These are phyloP conservation scores for Pleurotus citrinopileatus DNA, from an alignment of 768 basidiomycete genomes.

Conservation along the genomic window DNA sequence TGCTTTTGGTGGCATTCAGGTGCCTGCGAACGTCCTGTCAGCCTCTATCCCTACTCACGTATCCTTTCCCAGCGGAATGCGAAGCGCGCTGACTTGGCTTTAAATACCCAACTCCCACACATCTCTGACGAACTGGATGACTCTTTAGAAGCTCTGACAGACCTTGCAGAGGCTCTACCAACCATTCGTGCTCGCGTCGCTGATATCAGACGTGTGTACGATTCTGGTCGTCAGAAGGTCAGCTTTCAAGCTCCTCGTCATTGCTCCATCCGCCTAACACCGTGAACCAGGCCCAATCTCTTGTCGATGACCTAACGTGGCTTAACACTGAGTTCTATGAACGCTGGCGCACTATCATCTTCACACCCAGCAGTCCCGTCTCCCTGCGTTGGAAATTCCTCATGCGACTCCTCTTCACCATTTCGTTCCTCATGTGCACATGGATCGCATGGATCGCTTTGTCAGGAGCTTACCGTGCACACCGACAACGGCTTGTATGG, in stretches of 20 bases:
- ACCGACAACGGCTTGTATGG: constrained; percentile 75
- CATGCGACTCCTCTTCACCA: constrained; percentile 58
- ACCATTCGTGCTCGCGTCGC: constrained; percentile 58
- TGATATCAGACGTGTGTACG: constrained; percentile 64
- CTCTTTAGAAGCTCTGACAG: constrained; percentile 53
- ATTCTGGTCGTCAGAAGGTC: constrained; percentile 69
- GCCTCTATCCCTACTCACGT: neutral
- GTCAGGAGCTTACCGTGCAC: constrained; percentile 68
- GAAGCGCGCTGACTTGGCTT: constrained; percentile 56
- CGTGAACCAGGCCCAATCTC: constrained; percentile 51
- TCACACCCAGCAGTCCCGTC: constrained; percentile 70
- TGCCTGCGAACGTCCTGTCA: constrained; percentile 31
- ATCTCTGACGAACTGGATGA: constrained; percentile 60
- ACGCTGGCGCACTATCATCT: constrained; percentile 72
- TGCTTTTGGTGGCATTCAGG: constrained; percentile 58
- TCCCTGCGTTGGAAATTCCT: constrained; percentile 67
- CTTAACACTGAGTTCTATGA: constrained; percentile 77
- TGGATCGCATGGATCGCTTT: constrained; percentile 61
- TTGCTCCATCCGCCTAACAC: constrained; percentile 4
- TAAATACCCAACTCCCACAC: constrained; percentile 58
- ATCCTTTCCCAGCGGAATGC: constrained; percentile 45
- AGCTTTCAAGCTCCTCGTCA: constrained; percentile 13
- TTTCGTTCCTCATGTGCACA: constrained; percentile 54
- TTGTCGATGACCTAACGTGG: constrained; percentile 69
- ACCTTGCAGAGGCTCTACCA: constrained; percentile 60